Percentiles rank a stretch among this genome's conserved stretches.
Evolutionary conservation across 306 rosid genomes (phyloP).

Genomic region (Malus domestica): ASM211411v1 NC_041804.1:3287001-3287500

Average conservation of each 20-base stretch:
- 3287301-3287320: not conserved
- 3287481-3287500: not conserved
- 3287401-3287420: not conserved
- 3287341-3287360: not conserved
- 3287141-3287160: slow-evolving; percentile 90
- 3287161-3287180: slow-evolving; percentile 92
- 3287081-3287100: slow-evolving; percentile 22
- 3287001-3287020: slow-evolving; percentile 74
- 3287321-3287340: not conserved
- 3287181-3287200: slow-evolving; percentile 99
- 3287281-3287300: not conserved
- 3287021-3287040: slow-evolving; percentile 7
- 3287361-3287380: not conserved
- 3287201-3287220: not conserved
- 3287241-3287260: not conserved
- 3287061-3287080: slow-evolving; percentile 19
- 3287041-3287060: not conserved
- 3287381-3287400: not conserved
- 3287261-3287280: not conserved
- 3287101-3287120: slow-evolving; percentile 95
- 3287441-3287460: not conserved
- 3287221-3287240: not conserved
- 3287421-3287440: not conserved
- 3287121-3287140: slow-evolving; percentile 89
- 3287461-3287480: not conserved